These are phyloP conservation scores for Chloranthus sessilifolius DNA, from an alignment of 164 flowering plant species.

Conservation along the genomic window DNA sequence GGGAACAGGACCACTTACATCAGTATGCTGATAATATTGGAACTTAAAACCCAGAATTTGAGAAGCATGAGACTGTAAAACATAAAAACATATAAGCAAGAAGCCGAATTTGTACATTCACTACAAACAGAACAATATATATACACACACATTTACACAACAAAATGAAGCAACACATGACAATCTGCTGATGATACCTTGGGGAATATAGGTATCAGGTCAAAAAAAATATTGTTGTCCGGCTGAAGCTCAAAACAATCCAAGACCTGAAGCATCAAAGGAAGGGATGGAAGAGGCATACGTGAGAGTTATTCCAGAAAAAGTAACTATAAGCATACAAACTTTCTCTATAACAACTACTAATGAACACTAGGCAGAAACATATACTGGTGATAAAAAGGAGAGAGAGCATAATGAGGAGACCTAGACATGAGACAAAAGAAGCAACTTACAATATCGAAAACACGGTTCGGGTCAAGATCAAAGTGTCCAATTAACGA, in stretches of 20 bases:
- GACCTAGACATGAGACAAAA: slow-evolving; percentile 7
- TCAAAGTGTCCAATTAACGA: slow-evolving; percentile 98
- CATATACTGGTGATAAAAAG: no score
- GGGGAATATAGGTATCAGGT: slow-evolving; percentile 90
- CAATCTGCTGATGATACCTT: slow-evolving; percentile 46
- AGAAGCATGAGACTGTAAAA: slow-evolving; percentile 92
- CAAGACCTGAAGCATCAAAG: slow-evolving; percentile 66
- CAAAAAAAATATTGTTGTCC: slow-evolving; percentile 58
- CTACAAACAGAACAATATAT: neutral
- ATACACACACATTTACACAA: neutral
- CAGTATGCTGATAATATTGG: slow-evolving; percentile 92
- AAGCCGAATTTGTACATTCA: neutral
- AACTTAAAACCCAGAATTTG: slow-evolving; percentile 97
- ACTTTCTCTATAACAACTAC: no score
- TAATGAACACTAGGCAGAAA: no score
- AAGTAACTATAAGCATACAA: no score
- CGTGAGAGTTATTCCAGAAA: no score
- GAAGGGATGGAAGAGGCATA: no score
- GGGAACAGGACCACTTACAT: slow-evolving; percentile 65
- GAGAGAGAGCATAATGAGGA: no score
- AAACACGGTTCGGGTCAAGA: slow-evolving; percentile 98
- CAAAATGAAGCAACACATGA: neutral
- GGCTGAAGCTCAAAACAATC: slow-evolving; percentile 97
- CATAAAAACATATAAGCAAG: neutral
- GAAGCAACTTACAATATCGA: slow-evolving; percentile 83